Conservation (phyloP, 305 asterid genomes). For the Fraxinus velutina region DNA sequence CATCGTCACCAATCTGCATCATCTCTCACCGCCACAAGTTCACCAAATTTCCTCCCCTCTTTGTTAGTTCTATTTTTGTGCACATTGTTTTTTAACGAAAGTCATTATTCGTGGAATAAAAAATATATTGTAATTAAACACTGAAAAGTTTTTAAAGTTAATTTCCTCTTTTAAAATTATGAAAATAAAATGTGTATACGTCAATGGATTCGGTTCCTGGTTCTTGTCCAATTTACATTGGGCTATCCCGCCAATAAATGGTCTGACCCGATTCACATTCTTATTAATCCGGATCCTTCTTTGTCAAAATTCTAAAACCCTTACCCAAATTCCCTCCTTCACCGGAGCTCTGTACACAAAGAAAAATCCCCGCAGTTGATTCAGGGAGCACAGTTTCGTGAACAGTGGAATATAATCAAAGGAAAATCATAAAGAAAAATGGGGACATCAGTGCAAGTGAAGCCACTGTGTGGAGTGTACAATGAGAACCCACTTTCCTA, state of each 20-base stretch:
- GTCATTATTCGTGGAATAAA: not conserved
- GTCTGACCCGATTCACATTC: not conserved
- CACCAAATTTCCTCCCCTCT: not conserved
- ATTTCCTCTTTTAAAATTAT: not conserved
- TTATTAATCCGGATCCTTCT: not conserved
- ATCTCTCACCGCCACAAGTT: no score
- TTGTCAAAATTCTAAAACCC: constrained; percentile 16
- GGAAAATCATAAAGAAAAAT: constrained; percentile 24
- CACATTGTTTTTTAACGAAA: not conserved
- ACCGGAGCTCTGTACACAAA: constrained; percentile 26
- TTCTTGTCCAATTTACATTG: not conserved
- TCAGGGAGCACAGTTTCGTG: not conserved
- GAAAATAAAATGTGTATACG: no score
- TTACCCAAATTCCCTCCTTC: constrained; percentile 1
- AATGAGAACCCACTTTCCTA: constrained; percentile 87
- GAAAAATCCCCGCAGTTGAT: not conserved
- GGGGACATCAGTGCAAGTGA: constrained; percentile 98
- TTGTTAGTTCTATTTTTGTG: not conserved
- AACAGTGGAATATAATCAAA: not conserved
- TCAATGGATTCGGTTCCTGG: not conserved
- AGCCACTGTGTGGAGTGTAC: constrained; percentile 90
- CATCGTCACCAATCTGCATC: not conserved
- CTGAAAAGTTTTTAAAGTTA: no score
- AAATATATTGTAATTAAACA: not conserved
- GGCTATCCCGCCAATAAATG: not conserved